Conservation (phyloP, 2,329 filamentous ascomycete species). For the Apiospora malaysiana region DNA sequence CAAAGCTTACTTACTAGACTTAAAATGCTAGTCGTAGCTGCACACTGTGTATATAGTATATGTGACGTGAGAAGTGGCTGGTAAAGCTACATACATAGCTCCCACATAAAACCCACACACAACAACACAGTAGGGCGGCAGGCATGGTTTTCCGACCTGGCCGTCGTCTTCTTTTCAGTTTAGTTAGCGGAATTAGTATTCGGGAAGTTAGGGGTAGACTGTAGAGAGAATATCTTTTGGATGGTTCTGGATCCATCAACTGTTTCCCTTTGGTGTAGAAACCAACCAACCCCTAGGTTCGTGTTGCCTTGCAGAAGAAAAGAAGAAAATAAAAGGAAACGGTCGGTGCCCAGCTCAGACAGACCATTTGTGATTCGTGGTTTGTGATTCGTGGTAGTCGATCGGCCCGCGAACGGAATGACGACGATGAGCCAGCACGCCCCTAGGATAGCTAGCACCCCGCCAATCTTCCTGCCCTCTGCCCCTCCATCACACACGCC, state of each 20-base stretch:
- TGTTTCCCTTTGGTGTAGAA: neutral
- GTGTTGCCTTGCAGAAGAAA: neutral
- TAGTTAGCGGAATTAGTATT: neutral
- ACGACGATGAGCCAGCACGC: neutral
- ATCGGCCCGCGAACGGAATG: conserved; percentile 17
- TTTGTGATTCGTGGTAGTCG: too few relatives aligned
- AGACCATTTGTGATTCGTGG: conserved; percentile 3
- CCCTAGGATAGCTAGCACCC: neutral
- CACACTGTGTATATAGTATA: neutral
- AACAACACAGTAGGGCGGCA: neutral
- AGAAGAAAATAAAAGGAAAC: neutral
- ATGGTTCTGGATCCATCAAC: conserved; percentile 11
- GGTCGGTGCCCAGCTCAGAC: neutral
- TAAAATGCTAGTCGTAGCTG: neutral
- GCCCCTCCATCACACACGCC: neutral
- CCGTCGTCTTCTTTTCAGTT: neutral
- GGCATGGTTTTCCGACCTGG: neutral
- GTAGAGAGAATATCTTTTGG: neutral
- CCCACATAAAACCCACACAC: neutral
- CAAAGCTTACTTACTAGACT: neutral
- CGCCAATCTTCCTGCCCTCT: neutral
- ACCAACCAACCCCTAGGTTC: neutral
- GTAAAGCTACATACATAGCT: neutral
- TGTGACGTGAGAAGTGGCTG: neutral
- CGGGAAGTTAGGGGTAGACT: neutral